A percentile compares a stretch with the other conserved stretches of the same genome.
These are phyloP conservation scores for Neurospora africana DNA, from an alignment of 495 filamentous ascomycete genomes.

Conservation along the genomic window DNA sequence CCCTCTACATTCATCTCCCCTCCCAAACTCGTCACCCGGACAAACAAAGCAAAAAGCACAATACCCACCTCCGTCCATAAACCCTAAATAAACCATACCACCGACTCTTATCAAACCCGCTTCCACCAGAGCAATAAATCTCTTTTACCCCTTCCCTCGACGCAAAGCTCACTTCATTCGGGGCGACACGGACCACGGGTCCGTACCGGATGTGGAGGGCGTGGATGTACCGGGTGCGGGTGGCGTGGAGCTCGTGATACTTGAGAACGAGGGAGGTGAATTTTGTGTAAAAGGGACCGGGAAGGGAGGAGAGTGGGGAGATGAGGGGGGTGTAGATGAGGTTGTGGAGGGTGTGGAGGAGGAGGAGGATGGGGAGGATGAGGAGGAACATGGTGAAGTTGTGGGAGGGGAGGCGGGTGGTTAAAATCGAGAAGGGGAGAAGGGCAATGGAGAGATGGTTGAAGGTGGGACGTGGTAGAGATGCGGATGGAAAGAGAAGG, in stretches of 20 bases:
- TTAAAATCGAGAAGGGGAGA: neutral
- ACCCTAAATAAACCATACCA: conserved; percentile 55
- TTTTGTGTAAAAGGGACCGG: conserved; percentile 42
- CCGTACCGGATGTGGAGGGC: conserved; percentile 45
- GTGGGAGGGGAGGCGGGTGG: neutral
- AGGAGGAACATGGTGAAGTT: conserved; percentile 7
- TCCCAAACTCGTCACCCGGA: neutral
- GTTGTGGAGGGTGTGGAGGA: conserved; percentile 11
- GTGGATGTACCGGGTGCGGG: conserved; percentile 46
- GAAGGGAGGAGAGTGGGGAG: conserved; percentile 36
- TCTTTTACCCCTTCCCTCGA: conserved; percentile 49
- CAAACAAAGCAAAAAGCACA: neutral
- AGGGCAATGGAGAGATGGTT: neutral
- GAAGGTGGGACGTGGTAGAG: neutral
- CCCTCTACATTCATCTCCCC: neutral
- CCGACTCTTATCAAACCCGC: conserved; percentile 59
- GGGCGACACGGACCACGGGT: conserved; percentile 44
- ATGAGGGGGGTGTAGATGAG: conserved; percentile 6
- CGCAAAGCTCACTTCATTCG: conserved; percentile 53
- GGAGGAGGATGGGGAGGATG: conserved; percentile 4
- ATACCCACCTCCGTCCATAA: conserved; percentile 39
- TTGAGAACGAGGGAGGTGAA: conserved; percentile 45
- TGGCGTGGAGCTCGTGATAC: conserved; percentile 45
- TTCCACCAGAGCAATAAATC: conserved; percentile 54
- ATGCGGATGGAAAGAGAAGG: neutral